Percentiles rank a stretch among this genome's conserved stretches.
Evolutionary conservation across 106 monocot species (phyloP).

Genomic region (Acorus gramineus): DNA sequence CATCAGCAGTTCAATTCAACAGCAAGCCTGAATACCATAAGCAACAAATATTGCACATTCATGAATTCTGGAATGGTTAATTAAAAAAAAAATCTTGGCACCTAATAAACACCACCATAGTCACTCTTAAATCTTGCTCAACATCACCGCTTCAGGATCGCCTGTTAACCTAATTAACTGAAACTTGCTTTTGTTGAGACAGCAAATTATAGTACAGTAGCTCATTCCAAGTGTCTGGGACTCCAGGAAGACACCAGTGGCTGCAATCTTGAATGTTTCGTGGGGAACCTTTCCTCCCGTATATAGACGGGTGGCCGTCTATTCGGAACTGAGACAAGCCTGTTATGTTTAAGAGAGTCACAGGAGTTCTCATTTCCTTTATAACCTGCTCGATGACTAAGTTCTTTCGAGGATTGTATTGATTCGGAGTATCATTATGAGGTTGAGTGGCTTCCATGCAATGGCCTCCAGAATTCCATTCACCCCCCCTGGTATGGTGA

Average conservation of each 20-base stretch:
- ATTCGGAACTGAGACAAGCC: constrained; percentile 61
- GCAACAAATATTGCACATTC: no score
- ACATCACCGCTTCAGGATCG: no score
- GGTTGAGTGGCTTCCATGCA: constrained; percentile 58
- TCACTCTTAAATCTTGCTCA: no score
- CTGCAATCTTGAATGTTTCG: constrained; percentile 62
- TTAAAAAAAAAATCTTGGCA: no score
- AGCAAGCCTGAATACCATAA: no score
- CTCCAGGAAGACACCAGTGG: constrained; percentile 97
- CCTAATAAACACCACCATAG: no score
- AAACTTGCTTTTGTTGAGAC: constrained; percentile 7
- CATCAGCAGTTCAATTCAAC: no score
- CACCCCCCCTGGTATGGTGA: constrained; percentile 47
- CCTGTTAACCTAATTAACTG: no score
- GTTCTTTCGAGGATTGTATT: constrained; percentile 35
- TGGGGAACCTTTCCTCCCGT: constrained; percentile 24
- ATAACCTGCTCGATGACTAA: constrained; percentile 50
- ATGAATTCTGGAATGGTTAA: no score
- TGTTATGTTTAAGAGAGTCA: constrained; percentile 75
- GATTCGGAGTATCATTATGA: constrained; percentile 20
- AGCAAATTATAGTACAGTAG: constrained; percentile 53
- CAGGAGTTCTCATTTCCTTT: constrained; percentile 62
- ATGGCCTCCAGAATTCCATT: constrained; percentile 95
- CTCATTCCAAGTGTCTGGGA: constrained; percentile 90
- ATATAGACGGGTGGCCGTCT: constrained; percentile 82